These are phyloP conservation scores for Aspergillus pseudoviridinutans DNA, from an alignment of 2,329 filamentous ascomycete species.

Conservation along the genomic window DNA sequence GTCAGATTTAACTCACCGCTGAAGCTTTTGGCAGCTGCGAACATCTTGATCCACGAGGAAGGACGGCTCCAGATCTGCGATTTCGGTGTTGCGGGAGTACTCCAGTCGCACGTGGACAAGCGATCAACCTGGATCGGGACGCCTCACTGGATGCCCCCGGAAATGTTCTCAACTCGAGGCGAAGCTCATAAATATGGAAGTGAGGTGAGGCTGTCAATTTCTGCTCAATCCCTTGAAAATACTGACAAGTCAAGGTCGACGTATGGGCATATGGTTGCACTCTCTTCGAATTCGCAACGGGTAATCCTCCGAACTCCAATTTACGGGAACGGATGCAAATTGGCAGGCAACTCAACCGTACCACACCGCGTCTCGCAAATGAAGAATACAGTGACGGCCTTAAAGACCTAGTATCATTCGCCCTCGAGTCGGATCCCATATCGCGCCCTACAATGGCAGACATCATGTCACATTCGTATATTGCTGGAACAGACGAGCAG, in stretches of 20 bases:
- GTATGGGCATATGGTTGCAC: conserved; percentile 51
- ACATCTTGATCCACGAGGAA: conserved; percentile 61
- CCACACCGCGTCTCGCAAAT: conserved; percentile 40
- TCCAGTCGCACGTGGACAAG: conserved; percentile 58
- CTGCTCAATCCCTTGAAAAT: neutral
- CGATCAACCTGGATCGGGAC: conserved; percentile 63
- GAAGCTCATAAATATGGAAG: conserved; percentile 45
- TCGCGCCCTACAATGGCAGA: conserved; percentile 46
- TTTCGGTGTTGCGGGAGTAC: conserved; percentile 61
- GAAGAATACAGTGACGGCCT: conserved; percentile 43
- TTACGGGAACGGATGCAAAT: conserved; percentile 46
- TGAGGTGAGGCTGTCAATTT: conserved; percentile 34
- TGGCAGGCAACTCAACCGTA: conserved; percentile 42
- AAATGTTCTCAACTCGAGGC: conserved; percentile 46
- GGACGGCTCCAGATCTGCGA: conserved; percentile 61
- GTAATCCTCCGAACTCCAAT: conserved; percentile 47
- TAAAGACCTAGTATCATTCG: conserved; percentile 42
- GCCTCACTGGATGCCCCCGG: conserved; percentile 64
- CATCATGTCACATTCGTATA: conserved; percentile 44
- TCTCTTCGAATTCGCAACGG: conserved; percentile 47
- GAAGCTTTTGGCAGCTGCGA: conserved; percentile 46
- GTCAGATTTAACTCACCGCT: neutral
- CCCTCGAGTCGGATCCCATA: conserved; percentile 41
- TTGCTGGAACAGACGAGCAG: conserved; percentile 38
- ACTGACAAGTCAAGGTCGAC: conserved; percentile 38